phyloP scores from a whole-genome alignment of 2,329 filamentous ascomycete species.

The Cadophora gregata region DNA sequence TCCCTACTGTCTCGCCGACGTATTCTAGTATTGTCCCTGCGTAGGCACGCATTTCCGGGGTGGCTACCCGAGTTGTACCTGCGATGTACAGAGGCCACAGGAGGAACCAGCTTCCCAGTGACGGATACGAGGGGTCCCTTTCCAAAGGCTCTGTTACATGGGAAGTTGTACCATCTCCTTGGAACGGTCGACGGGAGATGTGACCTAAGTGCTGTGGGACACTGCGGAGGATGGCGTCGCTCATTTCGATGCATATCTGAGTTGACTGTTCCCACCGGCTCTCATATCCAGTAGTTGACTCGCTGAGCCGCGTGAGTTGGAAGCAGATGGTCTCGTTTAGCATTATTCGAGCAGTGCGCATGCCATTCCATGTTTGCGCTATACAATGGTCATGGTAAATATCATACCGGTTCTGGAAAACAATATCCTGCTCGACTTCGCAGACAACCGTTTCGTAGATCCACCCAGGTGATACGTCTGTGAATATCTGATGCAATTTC shows the following conservation, averaged over 20 bases:
- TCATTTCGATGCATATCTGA: conserved; percentile 27
- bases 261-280: conserved; percentile 26
- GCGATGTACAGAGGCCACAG: conserved; percentile 34
- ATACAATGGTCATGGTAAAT: conserved; percentile 33
- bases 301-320: conserved; percentile 23
- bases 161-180: background rate
- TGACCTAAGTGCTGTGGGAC: conserved; percentile 28
- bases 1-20: conserved; percentile 59
- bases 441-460: conserved; percentile 31
- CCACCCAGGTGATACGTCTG: conserved; percentile 29
- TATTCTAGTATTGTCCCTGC: background rate
- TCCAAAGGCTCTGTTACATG: conserved; percentile 15
- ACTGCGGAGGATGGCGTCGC: conserved; percentile 32
- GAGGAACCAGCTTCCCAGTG: conserved; percentile 31
- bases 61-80: conserved; percentile 21
- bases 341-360: conserved; percentile 28
- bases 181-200: background rate
- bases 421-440: background rate
- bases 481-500: conserved; percentile 21
- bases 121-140: conserved; percentile 15
- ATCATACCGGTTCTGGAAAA: conserved; percentile 27
- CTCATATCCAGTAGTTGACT: conserved; percentile 18
- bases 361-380: conserved; percentile 32
- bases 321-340: conserved; percentile 32
- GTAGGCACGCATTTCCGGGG: background rate